Evolutionary conservation across 1,284 basidiomycete species (phyloP).

Genomic region (Phenoliferia sp.): DNA sequence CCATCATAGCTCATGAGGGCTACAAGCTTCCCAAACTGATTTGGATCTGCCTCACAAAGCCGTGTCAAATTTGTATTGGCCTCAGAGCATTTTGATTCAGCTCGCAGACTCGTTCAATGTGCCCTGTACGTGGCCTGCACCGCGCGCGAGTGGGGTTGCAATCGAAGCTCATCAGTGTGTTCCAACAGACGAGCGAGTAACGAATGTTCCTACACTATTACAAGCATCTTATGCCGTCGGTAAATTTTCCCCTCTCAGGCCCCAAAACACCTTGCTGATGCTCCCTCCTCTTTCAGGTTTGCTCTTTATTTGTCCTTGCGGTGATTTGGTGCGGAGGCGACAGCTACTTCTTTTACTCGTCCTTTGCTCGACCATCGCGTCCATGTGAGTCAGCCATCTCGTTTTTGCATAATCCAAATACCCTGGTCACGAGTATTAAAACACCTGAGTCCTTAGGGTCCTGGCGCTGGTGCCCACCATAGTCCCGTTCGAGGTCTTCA

Average conservation of each 20-base stretch:
- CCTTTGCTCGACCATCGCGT: slow-evolving; percentile 44
- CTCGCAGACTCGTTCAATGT: slow-evolving; percentile 11
- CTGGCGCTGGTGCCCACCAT: slow-evolving; percentile 53
- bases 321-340: slow-evolving; percentile 59
- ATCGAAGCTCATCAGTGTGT: too few relatives aligned
- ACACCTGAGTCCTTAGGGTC: slow-evolving; percentile 45
- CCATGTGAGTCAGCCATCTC: slow-evolving; percentile 3
- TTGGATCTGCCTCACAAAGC: slow-evolving; percentile 13
- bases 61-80: slow-evolving; percentile 67
- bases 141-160: too few relatives aligned
- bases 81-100: slow-evolving; percentile 62
- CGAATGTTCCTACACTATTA: slow-evolving; percentile 53
- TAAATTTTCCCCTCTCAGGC: too few relatives aligned
- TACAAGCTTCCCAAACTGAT: neutral
- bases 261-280: too few relatives aligned
- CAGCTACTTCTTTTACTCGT: slow-evolving; percentile 54
- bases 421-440: too few relatives aligned
- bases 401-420: neutral
- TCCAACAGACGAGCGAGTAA: slow-evolving; percentile 56
- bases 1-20: neutral
- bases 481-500: slow-evolving; percentile 53
- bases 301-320: slow-evolving; percentile 58
- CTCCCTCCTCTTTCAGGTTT: slow-evolving; percentile 39
- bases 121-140: slow-evolving; percentile 53
- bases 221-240: slow-evolving; percentile 58